phyloP scores from a whole-genome alignment of 345 rosid species.

The Syzygium oleosum region DNA sequence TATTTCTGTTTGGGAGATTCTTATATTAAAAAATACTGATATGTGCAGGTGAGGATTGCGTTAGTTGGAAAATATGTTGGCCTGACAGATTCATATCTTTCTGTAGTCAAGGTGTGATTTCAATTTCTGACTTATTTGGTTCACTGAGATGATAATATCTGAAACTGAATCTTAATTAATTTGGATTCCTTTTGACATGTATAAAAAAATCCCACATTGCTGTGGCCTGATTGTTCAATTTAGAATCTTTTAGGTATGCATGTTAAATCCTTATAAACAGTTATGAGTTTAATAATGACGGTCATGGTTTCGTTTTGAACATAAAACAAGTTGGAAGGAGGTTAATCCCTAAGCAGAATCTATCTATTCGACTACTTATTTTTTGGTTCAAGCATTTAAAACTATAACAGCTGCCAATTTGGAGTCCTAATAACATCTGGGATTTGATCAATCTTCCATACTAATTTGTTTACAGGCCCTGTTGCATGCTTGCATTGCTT shows the following conservation, averaged over 20 bases:
- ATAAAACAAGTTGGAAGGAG: neutral
- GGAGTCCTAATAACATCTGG: neutral
- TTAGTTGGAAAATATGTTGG: constrained; percentile 98
- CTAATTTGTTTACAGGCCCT: constrained; percentile 57
- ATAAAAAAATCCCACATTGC: neutral
- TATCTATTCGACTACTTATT: neutral
- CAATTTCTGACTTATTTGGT: neutral
- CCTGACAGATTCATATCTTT: constrained; percentile 87
- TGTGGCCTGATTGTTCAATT: neutral
- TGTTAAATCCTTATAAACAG: neutral
- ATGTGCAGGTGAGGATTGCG: constrained; percentile 78
- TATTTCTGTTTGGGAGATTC: constrained; percentile 5
- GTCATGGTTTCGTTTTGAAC: neutral
- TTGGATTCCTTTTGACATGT: neutral
- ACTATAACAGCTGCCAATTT: neutral
- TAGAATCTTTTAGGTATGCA: neutral
- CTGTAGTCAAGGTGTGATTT: constrained; percentile 72
- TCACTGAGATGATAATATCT: neutral
- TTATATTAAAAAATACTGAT: constrained; percentile 9
- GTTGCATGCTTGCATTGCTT: constrained; percentile 91
- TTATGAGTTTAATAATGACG: neutral
- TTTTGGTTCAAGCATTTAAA: neutral
- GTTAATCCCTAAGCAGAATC: neutral
- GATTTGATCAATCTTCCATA: neutral
- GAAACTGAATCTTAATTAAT: neutral